Conservation (phyloP, 176 grass and related monocot genomes). For the sorghum (Sorghum bicolor) region DNA sequence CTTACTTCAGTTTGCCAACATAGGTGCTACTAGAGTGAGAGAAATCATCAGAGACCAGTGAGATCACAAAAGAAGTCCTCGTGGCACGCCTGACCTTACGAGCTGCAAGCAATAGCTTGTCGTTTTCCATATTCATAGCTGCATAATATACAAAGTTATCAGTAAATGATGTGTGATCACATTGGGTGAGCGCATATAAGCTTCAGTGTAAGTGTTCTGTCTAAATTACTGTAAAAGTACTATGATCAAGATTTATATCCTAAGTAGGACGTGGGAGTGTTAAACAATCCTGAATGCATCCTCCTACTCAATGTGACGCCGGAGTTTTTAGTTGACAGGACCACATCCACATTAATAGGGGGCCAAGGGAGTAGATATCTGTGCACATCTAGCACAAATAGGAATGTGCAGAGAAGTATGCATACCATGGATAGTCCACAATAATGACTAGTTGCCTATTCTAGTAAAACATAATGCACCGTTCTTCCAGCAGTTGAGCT, state of each 20-base stretch:
- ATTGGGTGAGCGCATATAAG: background rate
- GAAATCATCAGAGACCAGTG: slow-evolving; percentile 70
- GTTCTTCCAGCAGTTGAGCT: background rate
- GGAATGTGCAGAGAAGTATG: slow-evolving; percentile 1
- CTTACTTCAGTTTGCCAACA: slow-evolving; percentile 94
- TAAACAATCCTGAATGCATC: slow-evolving; percentile 15
- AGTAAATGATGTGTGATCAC: background rate
- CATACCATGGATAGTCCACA: slow-evolving; percentile 4
- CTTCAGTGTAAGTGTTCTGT: background rate
- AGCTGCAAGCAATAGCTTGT: slow-evolving; percentile 91
- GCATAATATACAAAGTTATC: slow-evolving; percentile 23
- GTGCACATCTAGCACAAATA: slow-evolving; percentile 3
- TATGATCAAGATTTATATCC: background rate
- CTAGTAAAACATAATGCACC: slow-evolving; percentile 28
- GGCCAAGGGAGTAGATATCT: background rate
- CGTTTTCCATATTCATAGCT: slow-evolving; percentile 83
- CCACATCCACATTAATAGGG: slow-evolving; percentile 11
- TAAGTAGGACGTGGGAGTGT: background rate
- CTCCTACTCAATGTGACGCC: background rate
- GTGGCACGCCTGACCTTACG: slow-evolving; percentile 81
- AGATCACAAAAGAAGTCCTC: slow-evolving; percentile 82
- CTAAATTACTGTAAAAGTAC: background rate
- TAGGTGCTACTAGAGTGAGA: slow-evolving; percentile 92
- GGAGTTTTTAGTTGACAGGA: background rate
- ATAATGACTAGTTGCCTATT: slow-evolving; percentile 25